Evolutionary conservation across 2,329 filamentous ascomycete species (phyloP).

Genomic region (Ceratocystis papillata): DNA sequence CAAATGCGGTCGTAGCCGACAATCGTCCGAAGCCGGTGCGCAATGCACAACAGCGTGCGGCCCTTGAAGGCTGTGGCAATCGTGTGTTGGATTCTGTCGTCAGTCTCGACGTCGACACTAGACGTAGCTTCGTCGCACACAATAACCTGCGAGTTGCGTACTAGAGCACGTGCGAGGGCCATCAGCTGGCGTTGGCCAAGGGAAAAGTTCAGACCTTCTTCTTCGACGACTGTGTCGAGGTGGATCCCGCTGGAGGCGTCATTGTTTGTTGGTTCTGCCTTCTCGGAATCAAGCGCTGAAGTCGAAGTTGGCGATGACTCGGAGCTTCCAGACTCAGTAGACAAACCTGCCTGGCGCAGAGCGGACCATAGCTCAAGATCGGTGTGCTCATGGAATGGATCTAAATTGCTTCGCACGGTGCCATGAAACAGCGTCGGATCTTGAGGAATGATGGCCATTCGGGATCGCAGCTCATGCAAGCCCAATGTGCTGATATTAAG

Average conservation of each 20-base stretch:
- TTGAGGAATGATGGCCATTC: conserved; percentile 73
- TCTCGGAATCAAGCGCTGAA: conserved; percentile 28
- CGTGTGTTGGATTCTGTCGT: conserved; percentile 85
- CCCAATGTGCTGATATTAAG: conserved; percentile 62
- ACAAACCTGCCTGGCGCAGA: conserved; percentile 63
- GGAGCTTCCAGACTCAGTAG: conserved; percentile 31
- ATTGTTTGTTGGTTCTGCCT: conserved; percentile 25
- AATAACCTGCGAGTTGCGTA: conserved; percentile 80
- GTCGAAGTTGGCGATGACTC: conserved; percentile 31
- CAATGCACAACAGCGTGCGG: conserved; percentile 83
- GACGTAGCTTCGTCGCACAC: conserved; percentile 95
- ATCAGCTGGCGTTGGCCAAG: conserved; percentile 91
- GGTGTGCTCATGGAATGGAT: conserved; percentile 67
- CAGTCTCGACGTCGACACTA: conserved; percentile 89
- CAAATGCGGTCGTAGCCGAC: conserved; percentile 91
- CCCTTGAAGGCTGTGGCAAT: conserved; percentile 77
- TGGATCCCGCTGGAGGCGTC: conserved; percentile 42
- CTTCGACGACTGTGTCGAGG: conserved; percentile 76
- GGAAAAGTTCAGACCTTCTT: conserved; percentile 92
- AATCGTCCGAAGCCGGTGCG: conserved; percentile 83
- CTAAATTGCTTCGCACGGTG: conserved; percentile 67
- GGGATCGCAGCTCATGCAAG: conserved; percentile 62
- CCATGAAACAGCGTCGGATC: conserved; percentile 75
- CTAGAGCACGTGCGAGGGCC: conserved; percentile 82
- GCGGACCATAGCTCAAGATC: conserved; percentile 71